These are phyloP conservation scores for Alopecurus myosuroides DNA, from an alignment of 176 grass and related monocot species.

Conservation along the genomic window DNA sequence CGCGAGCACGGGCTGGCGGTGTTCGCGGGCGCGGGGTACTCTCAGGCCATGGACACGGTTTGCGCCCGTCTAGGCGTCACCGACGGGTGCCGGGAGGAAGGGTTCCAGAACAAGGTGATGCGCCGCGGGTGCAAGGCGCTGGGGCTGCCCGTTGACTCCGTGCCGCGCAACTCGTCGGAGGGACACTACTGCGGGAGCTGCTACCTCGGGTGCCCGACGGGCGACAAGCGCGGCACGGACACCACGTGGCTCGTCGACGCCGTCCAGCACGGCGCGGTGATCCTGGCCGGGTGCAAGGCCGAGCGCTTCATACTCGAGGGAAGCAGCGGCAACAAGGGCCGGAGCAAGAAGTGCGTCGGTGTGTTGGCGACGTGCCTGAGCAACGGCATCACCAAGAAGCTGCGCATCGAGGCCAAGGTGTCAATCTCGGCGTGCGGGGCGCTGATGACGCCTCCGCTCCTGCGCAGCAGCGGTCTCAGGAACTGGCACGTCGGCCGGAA, in stretches of 20 bases:
- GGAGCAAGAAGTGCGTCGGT: constrained; percentile 60
- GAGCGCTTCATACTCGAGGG: constrained; percentile 46
- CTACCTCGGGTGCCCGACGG: constrained; percentile 56
- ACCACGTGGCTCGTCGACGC: constrained; percentile 92
- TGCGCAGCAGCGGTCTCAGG: constrained; percentile 49
- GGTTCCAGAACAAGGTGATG: constrained; percentile 79
- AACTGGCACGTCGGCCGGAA: constrained; percentile 79
- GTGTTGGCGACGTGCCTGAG: constrained; percentile 38
- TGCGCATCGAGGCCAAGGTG: constrained; percentile 61
- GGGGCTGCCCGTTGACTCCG: constrained; percentile 46
- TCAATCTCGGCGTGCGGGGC: constrained; percentile 67
- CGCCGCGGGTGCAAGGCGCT: constrained; percentile 67
- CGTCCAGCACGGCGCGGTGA: constrained; percentile 49
- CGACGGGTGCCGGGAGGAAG: constrained; percentile 46
- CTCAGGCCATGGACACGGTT: constrained; percentile 63
- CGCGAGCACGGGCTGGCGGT: constrained; percentile 46
- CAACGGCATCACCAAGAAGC: constrained; percentile 37
- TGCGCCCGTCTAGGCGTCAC: constrained; percentile 59
- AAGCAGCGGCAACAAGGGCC: background rate
- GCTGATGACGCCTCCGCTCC: constrained; percentile 63
- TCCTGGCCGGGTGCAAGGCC: constrained; percentile 79
- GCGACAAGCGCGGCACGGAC: constrained; percentile 84
- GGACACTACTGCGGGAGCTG: constrained; percentile 70
- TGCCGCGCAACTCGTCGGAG: constrained; percentile 74
- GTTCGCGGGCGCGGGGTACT: constrained; percentile 45